Evolutionary conservation across 441 rosid genomes (phyloP), one percentile per base, ranked within the genome.

Genomic region (Populus trichocarpa): DNA sequence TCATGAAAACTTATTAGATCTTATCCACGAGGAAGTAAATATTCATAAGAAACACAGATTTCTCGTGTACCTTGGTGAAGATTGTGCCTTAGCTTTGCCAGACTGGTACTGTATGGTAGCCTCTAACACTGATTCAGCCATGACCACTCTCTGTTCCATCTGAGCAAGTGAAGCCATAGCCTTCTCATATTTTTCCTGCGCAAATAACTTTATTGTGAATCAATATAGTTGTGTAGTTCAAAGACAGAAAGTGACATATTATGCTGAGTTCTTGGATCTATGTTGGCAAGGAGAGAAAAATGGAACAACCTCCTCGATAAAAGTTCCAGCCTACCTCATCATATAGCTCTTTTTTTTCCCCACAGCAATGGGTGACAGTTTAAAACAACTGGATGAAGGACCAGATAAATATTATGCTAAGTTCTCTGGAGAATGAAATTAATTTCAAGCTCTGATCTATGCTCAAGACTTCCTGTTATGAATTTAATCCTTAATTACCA

Each of bases 61-160:
- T 74, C 2, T 73, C 20, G 40, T 67, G 46, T 66, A 91, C 99
- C 93, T 80, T 65, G 98, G 98, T 69, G 99, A 91, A 83, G 97
- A 89, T 75, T 85, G 92, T 23, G 92, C 90, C 87, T 89, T 93
- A 66, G 83, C 85, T 85, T 94, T 93, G 76, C 96, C 91, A 71
- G 94, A 89, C 78, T 96, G 93, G 81, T 91, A 96, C 79, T 93
- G 93, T 85, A 93, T 80, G 77, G 98, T 93, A 63, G 98, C 98
- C 88, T 94, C 94, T 83, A 94, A 83, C 96, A 89, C 89, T 35
- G 98, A 94, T 83, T 97, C 99, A 79, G 99, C 99, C 97, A 94
- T 93, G 53, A 94, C 91, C 50, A 88, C 95, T 82, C 97, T 94
- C 87, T 93, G 86, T 86, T 97, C 97, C 98, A 92, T 93, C 83